phyloP scores from a whole-genome alignment of 2,329 filamentous ascomycete species.

The Aspergillus neoniger region DNA sequence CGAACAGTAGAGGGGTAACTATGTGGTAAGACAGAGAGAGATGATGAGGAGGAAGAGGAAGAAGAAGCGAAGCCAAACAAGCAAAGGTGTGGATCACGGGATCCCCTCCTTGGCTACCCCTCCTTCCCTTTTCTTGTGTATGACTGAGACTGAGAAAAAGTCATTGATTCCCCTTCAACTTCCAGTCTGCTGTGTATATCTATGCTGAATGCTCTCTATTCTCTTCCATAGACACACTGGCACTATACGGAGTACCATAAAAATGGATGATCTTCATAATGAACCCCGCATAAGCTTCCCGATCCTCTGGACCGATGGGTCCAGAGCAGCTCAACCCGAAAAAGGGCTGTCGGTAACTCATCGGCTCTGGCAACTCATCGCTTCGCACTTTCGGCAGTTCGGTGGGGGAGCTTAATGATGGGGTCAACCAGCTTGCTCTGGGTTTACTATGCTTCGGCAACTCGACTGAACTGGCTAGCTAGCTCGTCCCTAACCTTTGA shows the following conservation, averaged over 20 bases:
- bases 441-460: neutral
- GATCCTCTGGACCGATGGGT: neutral
- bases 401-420: constrained; percentile 5
- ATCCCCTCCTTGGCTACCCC: neutral
- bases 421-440: neutral
- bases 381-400: constrained; percentile 26
- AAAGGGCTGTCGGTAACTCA: constrained; percentile 15
- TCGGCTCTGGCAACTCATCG: constrained; percentile 20
- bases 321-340: constrained; percentile 1
- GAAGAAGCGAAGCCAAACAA: neutral
- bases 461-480: neutral
- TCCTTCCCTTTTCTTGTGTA: neutral
- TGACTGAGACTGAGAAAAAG: no score
- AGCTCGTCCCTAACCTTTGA: neutral
- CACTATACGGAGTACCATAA: neutral
- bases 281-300: neutral
- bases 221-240: neutral
- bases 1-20: no score
- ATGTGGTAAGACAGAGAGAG: neutral
- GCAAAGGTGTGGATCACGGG: neutral
- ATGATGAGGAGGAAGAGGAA: neutral
- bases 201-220: no score
- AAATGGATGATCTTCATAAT: neutral
- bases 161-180: no score
- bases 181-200: neutral